A percentile compares a stretch with the other conserved stretches of the same genome.
These are phyloP conservation scores for Fusarium multiceps DNA, from an alignment of 2,329 filamentous ascomycete species.

Conservation along the genomic window DNA sequence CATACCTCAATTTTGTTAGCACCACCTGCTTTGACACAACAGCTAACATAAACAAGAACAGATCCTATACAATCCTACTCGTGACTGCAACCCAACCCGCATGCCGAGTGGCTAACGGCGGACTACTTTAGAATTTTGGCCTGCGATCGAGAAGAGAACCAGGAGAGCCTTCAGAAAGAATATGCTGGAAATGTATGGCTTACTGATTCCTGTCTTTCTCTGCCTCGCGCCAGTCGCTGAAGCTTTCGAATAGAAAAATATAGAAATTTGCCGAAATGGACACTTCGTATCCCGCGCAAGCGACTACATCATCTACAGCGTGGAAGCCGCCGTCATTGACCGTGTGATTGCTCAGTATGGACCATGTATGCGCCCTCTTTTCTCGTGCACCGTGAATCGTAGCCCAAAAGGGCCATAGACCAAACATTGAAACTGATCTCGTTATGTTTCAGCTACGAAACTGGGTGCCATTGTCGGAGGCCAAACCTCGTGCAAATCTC, in stretches of 20 bases:
- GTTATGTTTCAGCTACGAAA: slow-evolving; percentile 79
- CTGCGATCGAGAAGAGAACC: slow-evolving; percentile 92
- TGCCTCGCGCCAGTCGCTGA: slow-evolving; percentile 57
- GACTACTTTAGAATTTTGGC: slow-evolving; percentile 79
- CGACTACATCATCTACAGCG: slow-evolving; percentile 99
- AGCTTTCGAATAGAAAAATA: slow-evolving; percentile 69
- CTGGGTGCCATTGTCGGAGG: slow-evolving; percentile 94
- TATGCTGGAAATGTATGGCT: slow-evolving; percentile 85
- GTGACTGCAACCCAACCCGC: slow-evolving; percentile 21
- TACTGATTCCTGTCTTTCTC: slow-evolving; percentile 37
- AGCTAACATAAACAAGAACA: slow-evolving; percentile 44
- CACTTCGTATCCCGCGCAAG: slow-evolving; percentile 94
- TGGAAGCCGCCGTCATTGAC: slow-evolving; percentile 92
- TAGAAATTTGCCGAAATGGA: slow-evolving; percentile 93
- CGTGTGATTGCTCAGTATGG: slow-evolving; percentile 88
- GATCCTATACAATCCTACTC: slow-evolving; percentile 8
- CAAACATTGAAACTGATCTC: slow-evolving; percentile 13
- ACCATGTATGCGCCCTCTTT: slow-evolving; percentile 73
- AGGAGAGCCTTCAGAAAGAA: slow-evolving; percentile 81
- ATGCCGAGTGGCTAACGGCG: slow-evolving; percentile 47
- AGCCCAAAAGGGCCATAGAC: background rate
- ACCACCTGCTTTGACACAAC: slow-evolving; percentile 1
- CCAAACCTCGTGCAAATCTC: slow-evolving; percentile 97
- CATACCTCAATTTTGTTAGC: slow-evolving; percentile 23
- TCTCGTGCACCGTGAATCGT: slow-evolving; percentile 24